Conservation (phyloP, 345 rosid genomes). For the Eucalyptus cloeziana region DNA sequence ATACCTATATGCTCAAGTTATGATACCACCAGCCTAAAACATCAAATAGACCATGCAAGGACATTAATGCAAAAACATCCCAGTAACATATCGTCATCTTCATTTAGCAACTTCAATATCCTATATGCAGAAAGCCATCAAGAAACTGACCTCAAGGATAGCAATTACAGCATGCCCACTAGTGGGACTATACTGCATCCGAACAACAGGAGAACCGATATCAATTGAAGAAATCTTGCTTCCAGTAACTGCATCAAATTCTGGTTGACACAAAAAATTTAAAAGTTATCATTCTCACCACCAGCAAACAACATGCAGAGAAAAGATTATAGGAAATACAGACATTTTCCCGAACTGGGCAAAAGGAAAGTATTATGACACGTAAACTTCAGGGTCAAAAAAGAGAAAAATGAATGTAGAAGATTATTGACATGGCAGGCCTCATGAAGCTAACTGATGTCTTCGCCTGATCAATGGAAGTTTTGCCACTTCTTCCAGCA, state of each 20-base stretch:
- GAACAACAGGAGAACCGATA: slow-evolving; percentile 74
- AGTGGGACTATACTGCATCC: slow-evolving; percentile 80
- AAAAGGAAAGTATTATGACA: not conserved
- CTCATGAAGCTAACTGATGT: not conserved
- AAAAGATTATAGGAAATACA: not conserved
- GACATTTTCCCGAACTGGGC: not conserved
- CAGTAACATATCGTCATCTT: not conserved
- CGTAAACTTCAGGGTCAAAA: not conserved
- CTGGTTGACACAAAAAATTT: slow-evolving; percentile 15
- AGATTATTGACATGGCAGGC: not conserved
- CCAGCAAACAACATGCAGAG: not conserved
- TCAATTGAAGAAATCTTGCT: slow-evolving; percentile 73
- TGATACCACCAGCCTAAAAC: not conserved
- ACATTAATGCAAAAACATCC: not conserved
- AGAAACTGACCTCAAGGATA: slow-evolving; percentile 58
- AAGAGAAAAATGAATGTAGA: not conserved
- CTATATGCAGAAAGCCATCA: not conserved
- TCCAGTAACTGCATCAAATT: slow-evolving; percentile 89
- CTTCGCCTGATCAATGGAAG: not conserved
- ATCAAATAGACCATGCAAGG: not conserved
- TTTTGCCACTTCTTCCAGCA: not conserved
- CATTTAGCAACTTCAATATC: not conserved
- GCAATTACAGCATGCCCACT: slow-evolving; percentile 75
- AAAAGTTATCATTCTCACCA: not conserved
- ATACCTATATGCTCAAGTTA: not conserved